Evolutionary conservation across 257 asterid genomes (phyloP).

Genomic region (Hygrophila difformis): DNA sequence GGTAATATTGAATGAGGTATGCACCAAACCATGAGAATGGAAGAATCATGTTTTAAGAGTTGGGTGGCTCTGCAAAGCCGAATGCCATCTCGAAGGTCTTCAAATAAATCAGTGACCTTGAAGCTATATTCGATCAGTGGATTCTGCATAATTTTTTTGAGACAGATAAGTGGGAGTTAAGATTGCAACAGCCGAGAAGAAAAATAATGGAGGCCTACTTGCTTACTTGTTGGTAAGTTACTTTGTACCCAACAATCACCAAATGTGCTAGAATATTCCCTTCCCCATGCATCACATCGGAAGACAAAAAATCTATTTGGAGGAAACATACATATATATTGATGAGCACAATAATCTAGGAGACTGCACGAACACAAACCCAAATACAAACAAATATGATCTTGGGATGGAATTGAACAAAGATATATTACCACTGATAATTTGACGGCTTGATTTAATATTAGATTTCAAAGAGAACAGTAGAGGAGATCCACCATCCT

Average conservation of each 20-base stretch:
- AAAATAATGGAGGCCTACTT: no score
- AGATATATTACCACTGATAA: constrained; percentile 50
- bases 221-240: constrained; percentile 75
- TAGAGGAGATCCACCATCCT: constrained; percentile 94
- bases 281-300: constrained; percentile 98
- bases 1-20: constrained; percentile 5
- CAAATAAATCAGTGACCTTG: constrained; percentile 56
- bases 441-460: constrained; percentile 80
- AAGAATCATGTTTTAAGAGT: constrained; percentile 66
- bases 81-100: constrained; percentile 80
- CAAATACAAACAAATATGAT: not conserved
- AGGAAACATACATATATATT: constrained; percentile 12
- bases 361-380: constrained; percentile 17
- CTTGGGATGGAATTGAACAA: not conserved
- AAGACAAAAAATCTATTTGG: constrained; percentile 57
- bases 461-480: constrained; percentile 53
- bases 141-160: no score
- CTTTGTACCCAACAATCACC: constrained; percentile 76
- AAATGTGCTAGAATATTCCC: constrained; percentile 87
- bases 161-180: constrained; percentile 8
- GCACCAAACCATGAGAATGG: constrained; percentile 67
- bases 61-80: constrained; percentile 79
- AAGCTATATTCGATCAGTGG: constrained; percentile 70
- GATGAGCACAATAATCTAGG: constrained; percentile 15
- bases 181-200: not conserved